A percentile compares a stretch with the other conserved stretches of the same genome.
phyloP scores from a whole-genome alignment of 2,329 filamentous ascomycete species.

The Nigrospora osmanthi region DNA sequence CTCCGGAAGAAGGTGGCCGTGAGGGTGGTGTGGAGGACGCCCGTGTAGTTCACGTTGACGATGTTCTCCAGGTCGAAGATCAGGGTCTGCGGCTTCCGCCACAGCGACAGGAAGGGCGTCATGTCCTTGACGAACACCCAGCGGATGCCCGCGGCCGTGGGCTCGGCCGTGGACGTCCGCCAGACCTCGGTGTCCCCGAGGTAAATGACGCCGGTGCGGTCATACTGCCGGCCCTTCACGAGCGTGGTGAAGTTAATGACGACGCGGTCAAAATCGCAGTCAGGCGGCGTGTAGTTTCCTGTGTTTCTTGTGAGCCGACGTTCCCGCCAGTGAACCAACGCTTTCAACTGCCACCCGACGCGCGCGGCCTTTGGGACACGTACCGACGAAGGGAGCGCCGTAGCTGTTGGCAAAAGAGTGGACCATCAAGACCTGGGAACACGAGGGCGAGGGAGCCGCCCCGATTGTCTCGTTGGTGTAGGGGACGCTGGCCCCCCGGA shows the following conservation, averaged over 20 bases:
- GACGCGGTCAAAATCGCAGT: slow-evolving; percentile 65
- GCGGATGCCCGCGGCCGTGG: slow-evolving; percentile 57
- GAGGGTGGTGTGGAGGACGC: slow-evolving; percentile 63
- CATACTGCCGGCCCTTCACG: slow-evolving; percentile 65
- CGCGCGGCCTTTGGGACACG: slow-evolving; percentile 16
- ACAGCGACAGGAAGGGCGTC: slow-evolving; percentile 62
- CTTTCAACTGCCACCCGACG: background rate
- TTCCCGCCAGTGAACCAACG: too few species aligned
- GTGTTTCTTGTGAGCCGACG: slow-evolving; percentile 5
- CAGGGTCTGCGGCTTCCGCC: slow-evolving; percentile 61
- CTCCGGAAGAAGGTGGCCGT: slow-evolving; percentile 63
- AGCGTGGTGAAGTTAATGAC: slow-evolving; percentile 70
- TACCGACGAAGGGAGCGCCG: slow-evolving; percentile 64
- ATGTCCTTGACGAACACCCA: slow-evolving; percentile 78
- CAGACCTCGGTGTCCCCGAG: slow-evolving; percentile 74
- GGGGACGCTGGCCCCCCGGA: slow-evolving; percentile 24
- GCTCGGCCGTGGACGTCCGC: slow-evolving; percentile 76
- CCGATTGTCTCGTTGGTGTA: slow-evolving; percentile 15
- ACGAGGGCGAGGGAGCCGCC: slow-evolving; percentile 22
- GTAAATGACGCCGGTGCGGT: slow-evolving; percentile 69
- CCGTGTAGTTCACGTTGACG: slow-evolving; percentile 64
- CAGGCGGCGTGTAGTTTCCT: slow-evolving; percentile 60
- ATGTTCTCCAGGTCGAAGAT: slow-evolving; percentile 77
- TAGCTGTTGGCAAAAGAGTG: slow-evolving; percentile 68
- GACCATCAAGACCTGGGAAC: slow-evolving; percentile 56